Base-by-base conservation (phyloP, 1,139 yeast genomes). In the Nadsonia commutata region DNA sequence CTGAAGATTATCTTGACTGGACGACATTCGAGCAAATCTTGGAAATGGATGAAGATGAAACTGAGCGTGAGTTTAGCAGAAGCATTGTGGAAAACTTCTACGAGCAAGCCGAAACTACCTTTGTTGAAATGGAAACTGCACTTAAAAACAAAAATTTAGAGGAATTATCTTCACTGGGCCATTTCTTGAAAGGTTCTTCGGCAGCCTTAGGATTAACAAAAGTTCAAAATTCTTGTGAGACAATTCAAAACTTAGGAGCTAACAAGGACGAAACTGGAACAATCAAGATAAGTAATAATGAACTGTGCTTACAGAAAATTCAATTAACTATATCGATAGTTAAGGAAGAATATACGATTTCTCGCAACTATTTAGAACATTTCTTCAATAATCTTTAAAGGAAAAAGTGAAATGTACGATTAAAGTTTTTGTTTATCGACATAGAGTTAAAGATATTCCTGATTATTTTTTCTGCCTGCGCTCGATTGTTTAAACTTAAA, bases 101-200 rank as follows among this genome's bases (percentile, higher is more conserved):
- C 48, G 94, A 82, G 48, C 99, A 90, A 64, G 95, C 94, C 16
- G 71, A 72, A 50, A 80, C 77, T 20, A 88, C 95, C 0, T 82
- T 88, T 55, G 66, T 64, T 39, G 77, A 82, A 51, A 81, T 90
- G 61, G 80, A 80, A 49, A 62, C 63, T 16, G 76, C 78, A 38
- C 60, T 85, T 45, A 54, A 49, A 46, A 49, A 56, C 49, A 58
- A 57, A 16, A 71, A 80, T 55, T 70, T 88, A 48, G 71, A 66
- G 36, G 70, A 75, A 48, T 66, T 90, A 48, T 80, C 90, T 20
- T 69, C 77, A 18, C 66, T 83, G 51, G 98, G 98, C 20, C 98
- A 90, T 60, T 90, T 84, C 59, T 68, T 90, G 49, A 93, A 93
- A 60, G 98, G 98, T 39, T 80, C 94, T 9, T 94, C 97, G 1